A percentile compares a stretch with the other conserved stretches of the same genome.
Evolutionary conservation across 805 yeast genomes (phyloP).

Genomic region (Ogataea nitratoaversa): DNA sequence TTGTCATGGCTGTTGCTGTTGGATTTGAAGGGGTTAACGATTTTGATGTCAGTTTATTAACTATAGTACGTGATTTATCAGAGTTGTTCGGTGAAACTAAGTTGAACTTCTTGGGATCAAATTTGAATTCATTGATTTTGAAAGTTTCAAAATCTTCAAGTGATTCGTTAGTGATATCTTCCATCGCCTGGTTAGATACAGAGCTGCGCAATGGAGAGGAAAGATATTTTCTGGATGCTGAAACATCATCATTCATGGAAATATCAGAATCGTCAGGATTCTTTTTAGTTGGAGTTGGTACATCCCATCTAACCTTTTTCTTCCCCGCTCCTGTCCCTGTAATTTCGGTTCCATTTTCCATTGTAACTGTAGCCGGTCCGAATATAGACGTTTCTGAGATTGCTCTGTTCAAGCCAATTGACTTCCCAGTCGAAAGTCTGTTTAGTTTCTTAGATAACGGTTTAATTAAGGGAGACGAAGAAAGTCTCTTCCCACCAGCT

Average conservation of each 20-base stretch:
- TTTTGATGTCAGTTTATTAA: neutral
- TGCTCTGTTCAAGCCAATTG: conserved; percentile 2
- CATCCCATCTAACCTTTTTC: conserved; percentile 45
- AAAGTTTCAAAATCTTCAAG: neutral
- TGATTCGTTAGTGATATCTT: neutral
- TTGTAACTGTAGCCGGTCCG: too few species aligned
- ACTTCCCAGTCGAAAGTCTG: conserved; percentile 9
- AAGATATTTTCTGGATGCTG: conserved; percentile 3
- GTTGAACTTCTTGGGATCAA: conserved; percentile 4
- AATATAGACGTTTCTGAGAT: conserved; percentile 3
- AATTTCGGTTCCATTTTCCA: neutral
- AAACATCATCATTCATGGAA: conserved; percentile 12
- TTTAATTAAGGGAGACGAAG: conserved; percentile 23
- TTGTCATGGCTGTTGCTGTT: neutral
- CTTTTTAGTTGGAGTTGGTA: conserved; percentile 23
- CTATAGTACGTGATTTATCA: neutral
- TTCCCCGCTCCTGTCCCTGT: neutral
- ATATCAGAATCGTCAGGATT: conserved; percentile 17
- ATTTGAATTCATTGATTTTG: conserved; percentile 4
- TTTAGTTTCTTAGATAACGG: conserved; percentile 12
- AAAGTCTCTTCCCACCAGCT: conserved; percentile 16
- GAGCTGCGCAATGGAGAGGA: conserved; percentile 6
- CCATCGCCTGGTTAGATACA: neutral
- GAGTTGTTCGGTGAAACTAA: neutral
- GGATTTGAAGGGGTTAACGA: neutral